Conservation (phyloP, 1,139 yeast genomes). For the Kodamaea derodonti region DNA sequence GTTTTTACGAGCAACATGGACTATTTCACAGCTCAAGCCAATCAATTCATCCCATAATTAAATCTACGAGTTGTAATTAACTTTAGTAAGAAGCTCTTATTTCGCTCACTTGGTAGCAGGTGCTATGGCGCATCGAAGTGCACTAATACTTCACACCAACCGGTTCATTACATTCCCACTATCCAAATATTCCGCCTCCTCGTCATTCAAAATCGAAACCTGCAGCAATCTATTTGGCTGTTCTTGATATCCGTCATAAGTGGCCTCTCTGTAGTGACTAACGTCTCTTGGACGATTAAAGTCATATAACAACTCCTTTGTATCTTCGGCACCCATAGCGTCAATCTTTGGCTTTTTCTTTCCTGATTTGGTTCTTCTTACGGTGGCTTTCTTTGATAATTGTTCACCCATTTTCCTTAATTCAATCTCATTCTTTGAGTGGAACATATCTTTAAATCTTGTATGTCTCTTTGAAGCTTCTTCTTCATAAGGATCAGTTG, state of each 20-base stretch:
- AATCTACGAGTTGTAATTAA: no score
- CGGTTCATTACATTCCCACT: no score
- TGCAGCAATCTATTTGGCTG: constrained; percentile 2
- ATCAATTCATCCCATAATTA: no score
- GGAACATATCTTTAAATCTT: constrained; percentile 8
- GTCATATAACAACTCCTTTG: constrained; percentile 1
- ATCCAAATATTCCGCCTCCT: constrained; percentile 27
- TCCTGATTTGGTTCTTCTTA: constrained; percentile 8
- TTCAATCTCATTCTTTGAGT: constrained; percentile 21
- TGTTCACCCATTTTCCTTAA: constrained; percentile 31
- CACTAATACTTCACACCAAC: no score
- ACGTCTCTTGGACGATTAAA: constrained; percentile 3
- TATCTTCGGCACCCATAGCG: background rate
- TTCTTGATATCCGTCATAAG: constrained; percentile 16
- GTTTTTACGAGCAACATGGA: no score
- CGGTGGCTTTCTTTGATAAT: constrained; percentile 15
- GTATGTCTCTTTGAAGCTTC: constrained; percentile 4
- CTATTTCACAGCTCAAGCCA: no score
- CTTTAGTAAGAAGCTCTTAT: no score
- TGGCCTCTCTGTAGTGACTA: constrained; percentile 16
- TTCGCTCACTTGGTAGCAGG: no score
- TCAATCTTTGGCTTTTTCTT: background rate
- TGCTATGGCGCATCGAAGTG: no score
- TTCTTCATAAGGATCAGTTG: constrained; percentile 1
- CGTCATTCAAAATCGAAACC: constrained; percentile 25